Conservation (phyloP, 1,284 basidiomycete genomes). For the Irpex rosettiformis region DNA sequence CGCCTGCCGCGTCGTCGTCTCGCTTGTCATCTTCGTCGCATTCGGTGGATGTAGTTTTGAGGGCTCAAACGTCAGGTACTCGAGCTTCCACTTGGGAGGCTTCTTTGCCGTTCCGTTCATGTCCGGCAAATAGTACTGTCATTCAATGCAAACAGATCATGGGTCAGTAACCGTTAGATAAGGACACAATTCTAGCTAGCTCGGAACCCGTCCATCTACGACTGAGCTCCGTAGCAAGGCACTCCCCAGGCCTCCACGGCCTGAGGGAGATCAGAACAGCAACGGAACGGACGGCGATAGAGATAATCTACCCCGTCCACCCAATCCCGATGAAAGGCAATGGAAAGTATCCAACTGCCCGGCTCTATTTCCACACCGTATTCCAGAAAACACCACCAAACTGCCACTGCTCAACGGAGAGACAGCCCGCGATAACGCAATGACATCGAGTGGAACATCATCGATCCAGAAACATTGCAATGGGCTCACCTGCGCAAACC, state of each 20-base stretch:
- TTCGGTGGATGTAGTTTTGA: constrained; percentile 35
- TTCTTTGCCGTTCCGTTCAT: constrained; percentile 51
- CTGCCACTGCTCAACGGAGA: not conserved
- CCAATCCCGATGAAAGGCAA: not conserved
- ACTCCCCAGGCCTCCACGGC: not conserved
- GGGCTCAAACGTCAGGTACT: constrained; percentile 70
- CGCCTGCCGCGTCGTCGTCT: constrained; percentile 1
- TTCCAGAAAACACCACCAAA: constrained; percentile 5
- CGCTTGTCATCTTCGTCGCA: constrained; percentile 22
- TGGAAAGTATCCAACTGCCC: not conserved
- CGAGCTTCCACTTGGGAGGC: constrained; percentile 69
- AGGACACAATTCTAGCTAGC: not conserved
- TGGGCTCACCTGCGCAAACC: constrained; percentile 70
- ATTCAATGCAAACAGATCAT: not conserved
- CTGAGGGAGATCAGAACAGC: not conserved
- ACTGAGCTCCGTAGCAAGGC: not conserved
- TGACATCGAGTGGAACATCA: not conserved
- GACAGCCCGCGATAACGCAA: not conserved
- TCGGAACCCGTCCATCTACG: not conserved
- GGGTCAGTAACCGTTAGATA: not conserved
- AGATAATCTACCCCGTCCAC: not conserved
- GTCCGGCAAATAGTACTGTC: constrained; percentile 75
- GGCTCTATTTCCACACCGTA: not conserved
- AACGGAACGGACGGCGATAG: not conserved
- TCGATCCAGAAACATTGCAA: not conserved